These are phyloP conservation scores for Syncephalastrum racemosum DNA, from an alignment of 371 early-diverging fungal species.

Conservation along the genomic window DNA sequence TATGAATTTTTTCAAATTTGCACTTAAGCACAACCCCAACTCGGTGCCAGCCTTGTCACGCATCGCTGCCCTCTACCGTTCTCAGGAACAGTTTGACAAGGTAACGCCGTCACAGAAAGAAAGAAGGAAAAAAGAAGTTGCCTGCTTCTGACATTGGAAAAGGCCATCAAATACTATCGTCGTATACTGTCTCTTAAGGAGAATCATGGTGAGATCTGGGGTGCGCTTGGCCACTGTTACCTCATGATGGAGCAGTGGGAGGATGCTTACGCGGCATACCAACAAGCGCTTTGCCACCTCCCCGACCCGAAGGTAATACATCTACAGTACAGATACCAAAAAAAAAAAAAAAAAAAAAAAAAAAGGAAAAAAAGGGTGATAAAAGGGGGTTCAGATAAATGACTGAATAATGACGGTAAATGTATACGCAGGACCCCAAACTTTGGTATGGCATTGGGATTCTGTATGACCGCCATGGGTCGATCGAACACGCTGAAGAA, in stretches of 20 bases:
- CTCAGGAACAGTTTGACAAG: neutral
- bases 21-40: conserved; percentile 4
- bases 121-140: neutral
- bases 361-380: too few species aligned
- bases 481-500: conserved; percentile 96
- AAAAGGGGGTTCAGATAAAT: too few species aligned
- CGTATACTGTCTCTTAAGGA: too few species aligned
- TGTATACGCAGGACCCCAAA: conserved; percentile 77
- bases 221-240: too few species aligned
- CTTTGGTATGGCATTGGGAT: conserved; percentile 99
- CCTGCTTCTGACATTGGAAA: neutral
- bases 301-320: too few species aligned
- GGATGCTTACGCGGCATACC: too few species aligned
- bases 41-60: conserved; percentile 3
- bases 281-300: too few species aligned
- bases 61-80: neutral
- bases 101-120: neutral
- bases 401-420: too few species aligned
- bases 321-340: too few species aligned
- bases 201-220: too few species aligned
- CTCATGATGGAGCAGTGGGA: too few species aligned
- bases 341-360: too few species aligned
- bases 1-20: neutral
- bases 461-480: conserved; percentile 95
- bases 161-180: neutral